phyloP scores from a whole-genome alignment of 2,329 filamentous ascomycete genomes.

The Diplodia seriata region DNA sequence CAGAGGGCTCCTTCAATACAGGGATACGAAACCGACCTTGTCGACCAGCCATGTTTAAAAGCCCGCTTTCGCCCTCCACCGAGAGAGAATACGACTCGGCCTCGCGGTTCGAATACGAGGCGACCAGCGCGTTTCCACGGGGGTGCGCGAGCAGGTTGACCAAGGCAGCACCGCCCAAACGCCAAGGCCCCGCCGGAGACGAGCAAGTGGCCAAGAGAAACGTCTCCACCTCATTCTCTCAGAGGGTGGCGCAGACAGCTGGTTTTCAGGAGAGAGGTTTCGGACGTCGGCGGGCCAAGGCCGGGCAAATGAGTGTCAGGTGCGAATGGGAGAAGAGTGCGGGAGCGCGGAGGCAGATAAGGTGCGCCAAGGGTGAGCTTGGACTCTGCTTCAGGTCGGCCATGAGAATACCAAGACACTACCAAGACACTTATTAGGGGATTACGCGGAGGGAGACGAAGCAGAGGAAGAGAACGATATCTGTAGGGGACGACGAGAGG shows the following conservation, averaged over 20 bases:
- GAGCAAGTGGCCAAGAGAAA: conserved; percentile 13
- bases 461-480: not conserved
- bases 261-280: conserved; percentile 2
- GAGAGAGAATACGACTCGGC: not conserved
- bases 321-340: too few species aligned
- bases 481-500: not conserved
- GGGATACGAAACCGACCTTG: conserved; percentile 11
- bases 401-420: conserved; percentile 2
- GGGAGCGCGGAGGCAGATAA: conserved; percentile 7
- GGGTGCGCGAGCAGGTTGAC: not conserved
- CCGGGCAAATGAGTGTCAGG: conserved; percentile 16
- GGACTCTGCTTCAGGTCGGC: not conserved
- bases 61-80: not conserved
- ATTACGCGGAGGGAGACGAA: conserved; percentile 2
- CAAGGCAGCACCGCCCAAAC: conserved; percentile 7
- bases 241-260: not conserved
- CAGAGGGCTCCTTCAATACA: conserved; percentile 14
- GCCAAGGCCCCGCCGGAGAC: conserved; percentile 17
- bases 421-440: not conserved
- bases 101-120: not conserved
- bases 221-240: conserved; percentile 7
- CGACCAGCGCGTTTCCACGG: not conserved
- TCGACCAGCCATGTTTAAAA: not conserved
- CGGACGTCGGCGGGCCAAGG: conserved; percentile 3
- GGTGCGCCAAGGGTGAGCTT: conserved; percentile 12